Percentiles rank a stretch among this genome's conserved stretches.
phyloP scores from a whole-genome alignment of 2,329 filamentous ascomycete genomes.

The Neodidymelliopsis sp. region DNA sequence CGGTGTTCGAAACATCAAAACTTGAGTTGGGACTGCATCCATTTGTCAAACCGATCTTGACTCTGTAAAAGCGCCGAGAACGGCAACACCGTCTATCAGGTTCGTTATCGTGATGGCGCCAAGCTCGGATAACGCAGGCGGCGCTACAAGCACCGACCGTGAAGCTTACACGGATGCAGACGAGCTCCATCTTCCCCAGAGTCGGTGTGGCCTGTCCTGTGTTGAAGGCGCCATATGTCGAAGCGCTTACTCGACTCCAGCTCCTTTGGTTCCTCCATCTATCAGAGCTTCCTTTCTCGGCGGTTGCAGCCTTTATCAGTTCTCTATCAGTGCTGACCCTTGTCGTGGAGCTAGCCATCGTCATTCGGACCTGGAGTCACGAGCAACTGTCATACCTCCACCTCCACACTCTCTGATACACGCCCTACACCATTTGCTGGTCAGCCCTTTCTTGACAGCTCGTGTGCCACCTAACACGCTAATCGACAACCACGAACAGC shows the following conservation, averaged over 20 bases:
- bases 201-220: conserved; percentile 21
- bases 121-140: conserved; percentile 21
- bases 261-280: conserved; percentile 21
- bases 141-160: conserved; percentile 21
- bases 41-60: too few species aligned
- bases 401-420: conserved; percentile 16
- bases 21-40: too few species aligned
- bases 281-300: conserved; percentile 8
- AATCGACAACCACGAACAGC: background rate
- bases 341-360: conserved; percentile 30
- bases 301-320: conserved; percentile 22
- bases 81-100: conserved; percentile 1
- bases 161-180: conserved; percentile 17
- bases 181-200: conserved; percentile 35
- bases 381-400: conserved; percentile 35
- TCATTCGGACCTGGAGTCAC: conserved; percentile 43
- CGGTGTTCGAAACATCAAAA: too few species aligned
- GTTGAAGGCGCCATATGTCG: conserved; percentile 24
- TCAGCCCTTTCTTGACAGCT: conserved; percentile 4
- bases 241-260: conserved; percentile 20
- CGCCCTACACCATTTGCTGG: conserved; percentile 1
- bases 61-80: too few species aligned
- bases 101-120: conserved; percentile 11
- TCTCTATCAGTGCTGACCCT: conserved; percentile 18
- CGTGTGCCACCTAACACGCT: conserved; percentile 1